phyloP scores from a whole-genome alignment of 345 rosid species.

The Hibiscus trionum region DNA sequence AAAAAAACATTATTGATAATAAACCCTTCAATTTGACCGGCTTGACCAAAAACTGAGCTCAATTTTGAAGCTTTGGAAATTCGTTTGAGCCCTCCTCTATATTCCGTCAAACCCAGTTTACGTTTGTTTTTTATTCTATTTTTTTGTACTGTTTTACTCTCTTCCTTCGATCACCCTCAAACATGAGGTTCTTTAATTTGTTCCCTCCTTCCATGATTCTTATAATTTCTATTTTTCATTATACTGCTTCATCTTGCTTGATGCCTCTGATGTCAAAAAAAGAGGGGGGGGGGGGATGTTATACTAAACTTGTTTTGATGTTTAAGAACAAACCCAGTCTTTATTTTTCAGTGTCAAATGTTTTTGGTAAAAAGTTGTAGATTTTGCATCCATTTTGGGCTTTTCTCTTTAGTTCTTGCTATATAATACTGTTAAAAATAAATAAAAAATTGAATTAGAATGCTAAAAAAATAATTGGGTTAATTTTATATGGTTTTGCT shows the following conservation, averaged over 20 bases:
- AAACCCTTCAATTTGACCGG: not conserved
- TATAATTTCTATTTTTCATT: not conserved
- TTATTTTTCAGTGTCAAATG: not conserved
- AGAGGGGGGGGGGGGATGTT: no score
- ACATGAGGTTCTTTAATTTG: not conserved
- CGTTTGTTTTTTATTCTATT: no score
- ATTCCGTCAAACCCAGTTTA: no score
- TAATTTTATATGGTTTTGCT: not conserved
- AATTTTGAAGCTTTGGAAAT: not conserved
- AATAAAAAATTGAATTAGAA: not conserved
- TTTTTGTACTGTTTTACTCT: not conserved
- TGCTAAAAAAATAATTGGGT: no score
- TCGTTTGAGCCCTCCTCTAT: not conserved
- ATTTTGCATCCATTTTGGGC: not conserved
- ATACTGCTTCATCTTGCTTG: not conserved
- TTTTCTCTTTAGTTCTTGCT: not conserved
- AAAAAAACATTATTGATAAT: no score
- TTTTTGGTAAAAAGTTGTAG: not conserved
- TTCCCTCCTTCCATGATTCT: not conserved
- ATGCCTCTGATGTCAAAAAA: not conserved
- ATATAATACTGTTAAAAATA: not conserved
- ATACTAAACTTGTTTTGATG: not conserved
- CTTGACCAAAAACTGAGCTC: not conserved
- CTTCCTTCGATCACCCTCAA: not conserved
- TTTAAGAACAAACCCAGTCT: not conserved